Conservation (phyloP, 2,329 filamentous ascomycete genomes). For the Penicillium sclerotiorum region DNA sequence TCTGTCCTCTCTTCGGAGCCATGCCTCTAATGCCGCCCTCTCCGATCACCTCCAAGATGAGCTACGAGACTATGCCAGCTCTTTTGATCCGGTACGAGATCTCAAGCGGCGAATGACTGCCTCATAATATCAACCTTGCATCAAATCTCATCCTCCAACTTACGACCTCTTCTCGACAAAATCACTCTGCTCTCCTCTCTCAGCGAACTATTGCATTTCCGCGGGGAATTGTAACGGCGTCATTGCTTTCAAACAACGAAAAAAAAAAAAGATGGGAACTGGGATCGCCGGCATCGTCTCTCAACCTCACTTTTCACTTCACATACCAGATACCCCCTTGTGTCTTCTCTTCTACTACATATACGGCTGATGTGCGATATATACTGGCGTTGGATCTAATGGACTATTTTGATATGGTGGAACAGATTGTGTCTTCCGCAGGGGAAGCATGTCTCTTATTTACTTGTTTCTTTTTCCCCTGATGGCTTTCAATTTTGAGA, state of each 20-base stretch:
- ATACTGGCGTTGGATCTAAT: constrained; percentile 18
- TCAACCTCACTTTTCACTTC: not conserved
- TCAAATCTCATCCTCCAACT: not conserved
- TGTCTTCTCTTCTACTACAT: not conserved
- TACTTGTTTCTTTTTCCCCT: not conserved
- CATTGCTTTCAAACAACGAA: constrained; percentile 12
- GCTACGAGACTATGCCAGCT: constrained; percentile 81
- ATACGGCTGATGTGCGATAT: not conserved
- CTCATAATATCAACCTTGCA: constrained; percentile 19
- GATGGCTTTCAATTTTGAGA: not conserved
- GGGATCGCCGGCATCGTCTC: constrained; percentile 1
- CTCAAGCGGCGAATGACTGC: constrained; percentile 44
- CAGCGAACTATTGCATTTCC: constrained; percentile 20
- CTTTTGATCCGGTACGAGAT: constrained; percentile 78
- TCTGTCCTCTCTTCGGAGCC: constrained; percentile 75
- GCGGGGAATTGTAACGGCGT: constrained; percentile 17
- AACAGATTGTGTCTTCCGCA: constrained; percentile 13
- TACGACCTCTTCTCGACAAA: not conserved
- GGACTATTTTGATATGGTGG: constrained; percentile 9
- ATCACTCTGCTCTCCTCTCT: not conserved
- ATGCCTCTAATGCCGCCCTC: constrained; percentile 57
- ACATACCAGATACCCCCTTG: constrained; percentile 5
- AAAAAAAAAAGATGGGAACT: not conserved
- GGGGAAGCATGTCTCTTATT: not conserved
- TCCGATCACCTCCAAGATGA: constrained; percentile 78